A percentile compares a stretch with the other conserved stretches of the same genome.
Evolutionary conservation across 106 monocot genomes (phyloP).

Genomic region (Platanthera zijinensis): DNA sequence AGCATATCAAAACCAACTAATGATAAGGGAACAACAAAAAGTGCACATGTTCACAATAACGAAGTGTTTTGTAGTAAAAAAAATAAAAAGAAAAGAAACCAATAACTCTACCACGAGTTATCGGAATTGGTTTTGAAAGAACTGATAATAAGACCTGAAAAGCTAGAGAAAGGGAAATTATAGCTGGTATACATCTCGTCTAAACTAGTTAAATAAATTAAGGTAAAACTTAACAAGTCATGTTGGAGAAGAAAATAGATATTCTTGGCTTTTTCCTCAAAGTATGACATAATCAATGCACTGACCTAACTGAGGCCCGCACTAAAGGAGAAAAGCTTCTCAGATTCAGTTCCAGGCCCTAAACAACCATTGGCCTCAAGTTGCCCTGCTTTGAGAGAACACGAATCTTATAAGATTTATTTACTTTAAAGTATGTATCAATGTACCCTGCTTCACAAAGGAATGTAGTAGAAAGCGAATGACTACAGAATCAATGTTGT

Average conservation of each 20-base stretch:
- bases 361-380: slow-evolving; percentile 44
- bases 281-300: slow-evolving; percentile 25
- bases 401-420: slow-evolving; percentile 46
- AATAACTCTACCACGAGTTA: not conserved
- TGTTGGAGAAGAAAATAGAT: slow-evolving; percentile 1
- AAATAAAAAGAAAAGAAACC: not conserved
- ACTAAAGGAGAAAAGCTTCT: slow-evolving; percentile 36
- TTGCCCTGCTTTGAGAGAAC: slow-evolving; percentile 62
- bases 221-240: not conserved
- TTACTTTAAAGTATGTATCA: slow-evolving; percentile 7
- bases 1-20: not conserved
- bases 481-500: slow-evolving; percentile 27
- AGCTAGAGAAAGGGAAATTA: not conserved
- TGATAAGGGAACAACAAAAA: not conserved
- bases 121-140: not conserved
- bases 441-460: slow-evolving; percentile 27
- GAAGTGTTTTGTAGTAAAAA: not conserved
- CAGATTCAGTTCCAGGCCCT: slow-evolving; percentile 48
- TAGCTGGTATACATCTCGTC: not conserved
- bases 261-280: not conserved
- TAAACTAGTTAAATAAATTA: not conserved
- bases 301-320: slow-evolving; percentile 57
- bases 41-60: not conserved
- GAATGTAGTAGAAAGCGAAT: slow-evolving; percentile 36
- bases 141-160: not conserved